Conservation (phyloP, 2,329 filamentous ascomycete species). For the Talaromyces islandicus region DNA sequence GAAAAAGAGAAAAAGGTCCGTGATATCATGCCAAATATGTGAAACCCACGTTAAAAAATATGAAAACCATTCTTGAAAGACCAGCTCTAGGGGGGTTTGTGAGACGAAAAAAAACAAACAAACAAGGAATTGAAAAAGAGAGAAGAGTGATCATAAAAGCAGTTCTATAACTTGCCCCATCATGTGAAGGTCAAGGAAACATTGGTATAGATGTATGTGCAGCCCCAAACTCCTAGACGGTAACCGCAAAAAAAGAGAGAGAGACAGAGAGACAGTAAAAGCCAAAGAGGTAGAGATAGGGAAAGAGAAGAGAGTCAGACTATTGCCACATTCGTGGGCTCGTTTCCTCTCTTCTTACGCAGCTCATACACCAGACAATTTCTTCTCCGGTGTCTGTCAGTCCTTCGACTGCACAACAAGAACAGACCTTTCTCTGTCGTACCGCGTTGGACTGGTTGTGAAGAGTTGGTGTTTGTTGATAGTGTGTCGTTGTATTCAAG, state of each 20-base stretch:
- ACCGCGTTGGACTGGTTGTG: not conserved
- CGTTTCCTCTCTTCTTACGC: slow-evolving; percentile 18
- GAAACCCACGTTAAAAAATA: not conserved
- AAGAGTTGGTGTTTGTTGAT: not conserved
- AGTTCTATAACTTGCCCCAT: not conserved
- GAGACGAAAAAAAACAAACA: not conserved
- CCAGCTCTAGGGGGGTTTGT: not conserved
- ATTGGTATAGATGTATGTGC: not conserved
- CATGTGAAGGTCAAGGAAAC: not conserved
- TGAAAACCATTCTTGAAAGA: not conserved
- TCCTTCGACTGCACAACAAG: slow-evolving; percentile 34
- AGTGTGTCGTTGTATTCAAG: not conserved
- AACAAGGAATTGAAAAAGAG: not conserved
- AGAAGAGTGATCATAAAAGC: not conserved
- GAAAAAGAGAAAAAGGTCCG: not conserved
- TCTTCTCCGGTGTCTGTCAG: slow-evolving; percentile 31
- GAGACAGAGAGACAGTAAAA: too few relatives aligned
- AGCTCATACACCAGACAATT: slow-evolving; percentile 33
- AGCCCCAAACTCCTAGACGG: not conserved
- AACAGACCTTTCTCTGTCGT: slow-evolving; percentile 29
- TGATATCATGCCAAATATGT: not conserved
- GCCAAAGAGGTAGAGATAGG: not conserved
- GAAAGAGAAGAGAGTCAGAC: not conserved
- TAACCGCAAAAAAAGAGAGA: not conserved
- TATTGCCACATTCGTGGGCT: not conserved